A percentile compares a stretch with the other conserved stretches of the same genome.
Conservation (phyloP, 2,329 filamentous ascomycete species). For the Aspergillus ochraceus region DNA sequence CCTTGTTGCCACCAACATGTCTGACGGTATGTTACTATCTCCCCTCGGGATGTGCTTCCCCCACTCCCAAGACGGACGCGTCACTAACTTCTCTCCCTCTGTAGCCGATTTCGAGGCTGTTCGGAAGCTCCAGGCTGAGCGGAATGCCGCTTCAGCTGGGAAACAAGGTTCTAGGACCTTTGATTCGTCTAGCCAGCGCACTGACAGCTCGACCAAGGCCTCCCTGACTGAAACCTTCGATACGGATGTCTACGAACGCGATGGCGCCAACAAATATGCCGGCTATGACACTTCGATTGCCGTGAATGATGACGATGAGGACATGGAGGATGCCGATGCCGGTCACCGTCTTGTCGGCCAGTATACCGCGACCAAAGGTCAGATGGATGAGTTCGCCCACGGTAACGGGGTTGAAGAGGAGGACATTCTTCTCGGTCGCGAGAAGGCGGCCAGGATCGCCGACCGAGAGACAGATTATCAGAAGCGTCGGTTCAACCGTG, state of each 20-base stretch:
- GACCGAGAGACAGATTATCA: slow-evolving; percentile 98
- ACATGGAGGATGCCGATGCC: slow-evolving; percentile 73
- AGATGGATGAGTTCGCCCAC: slow-evolving; percentile 91
- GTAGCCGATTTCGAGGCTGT: slow-evolving; percentile 82
- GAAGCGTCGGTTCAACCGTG: slow-evolving; percentile 87
- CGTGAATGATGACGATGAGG: slow-evolving; percentile 73
- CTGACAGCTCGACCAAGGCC: slow-evolving; percentile 82
- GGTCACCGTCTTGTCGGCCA: slow-evolving; percentile 82
- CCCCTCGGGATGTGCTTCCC: not conserved
- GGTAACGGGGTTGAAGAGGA: slow-evolving; percentile 87
- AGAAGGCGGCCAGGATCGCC: slow-evolving; percentile 86
- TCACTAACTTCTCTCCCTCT: slow-evolving; percentile 24
- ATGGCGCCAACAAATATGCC: slow-evolving; percentile 75
- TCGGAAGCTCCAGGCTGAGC: slow-evolving; percentile 86
- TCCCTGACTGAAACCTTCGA: slow-evolving; percentile 87
- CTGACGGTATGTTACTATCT: slow-evolving; percentile 40
- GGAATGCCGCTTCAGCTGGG: slow-evolving; percentile 73
- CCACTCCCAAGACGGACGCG: not conserved
- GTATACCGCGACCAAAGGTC: slow-evolving; percentile 87
- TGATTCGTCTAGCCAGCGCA: slow-evolving; percentile 76
- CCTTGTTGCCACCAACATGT: slow-evolving; percentile 37
- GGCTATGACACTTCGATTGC: slow-evolving; percentile 92
- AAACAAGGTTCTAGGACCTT: slow-evolving; percentile 82
- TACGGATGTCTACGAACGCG: slow-evolving; percentile 79
- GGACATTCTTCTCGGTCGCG: slow-evolving; percentile 79